Evolutionary conservation across 129 eudicot species (phyloP).

Genomic region (Helianthus annuus): DNA sequence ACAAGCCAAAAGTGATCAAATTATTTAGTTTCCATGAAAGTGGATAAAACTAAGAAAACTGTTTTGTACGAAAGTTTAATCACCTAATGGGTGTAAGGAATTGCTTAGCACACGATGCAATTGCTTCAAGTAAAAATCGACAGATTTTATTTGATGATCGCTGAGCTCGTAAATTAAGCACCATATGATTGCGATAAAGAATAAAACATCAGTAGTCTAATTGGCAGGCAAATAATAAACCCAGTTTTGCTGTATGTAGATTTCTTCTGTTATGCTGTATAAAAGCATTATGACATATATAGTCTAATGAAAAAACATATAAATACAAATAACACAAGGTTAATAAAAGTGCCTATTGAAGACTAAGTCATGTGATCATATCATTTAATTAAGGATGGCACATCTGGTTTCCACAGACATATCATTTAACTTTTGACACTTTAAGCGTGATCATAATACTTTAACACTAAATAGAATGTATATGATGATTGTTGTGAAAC

Average conservation of each 20-base stretch:
- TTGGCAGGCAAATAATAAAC: neutral
- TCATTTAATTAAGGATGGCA: neutral
- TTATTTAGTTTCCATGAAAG: slow-evolving; percentile 7
- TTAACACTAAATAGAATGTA: no score
- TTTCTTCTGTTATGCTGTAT: neutral
- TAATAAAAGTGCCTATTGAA: neutral
- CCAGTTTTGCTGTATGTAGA: neutral
- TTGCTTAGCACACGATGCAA: neutral
- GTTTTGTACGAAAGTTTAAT: neutral
- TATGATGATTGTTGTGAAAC: no score
- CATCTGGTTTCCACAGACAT: neutral
- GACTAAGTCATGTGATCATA: neutral
- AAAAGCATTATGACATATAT: neutral
- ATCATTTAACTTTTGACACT: neutral
- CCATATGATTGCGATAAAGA: neutral
- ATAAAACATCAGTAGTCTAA: neutral
- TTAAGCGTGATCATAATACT: neutral
- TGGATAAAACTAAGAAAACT: neutral
- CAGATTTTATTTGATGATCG: neutral
- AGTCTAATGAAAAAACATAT: neutral
- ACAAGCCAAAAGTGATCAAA: slow-evolving; percentile 13
- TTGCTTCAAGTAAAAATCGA: neutral
- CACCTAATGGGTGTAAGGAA: neutral
- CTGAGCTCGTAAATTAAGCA: neutral
- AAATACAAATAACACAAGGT: neutral